A percentile compares a stretch with the other conserved stretches of the same genome.
phyloP scores from a whole-genome alignment of 768 basidiomycete species.

The Leccinum boreale region DNA sequence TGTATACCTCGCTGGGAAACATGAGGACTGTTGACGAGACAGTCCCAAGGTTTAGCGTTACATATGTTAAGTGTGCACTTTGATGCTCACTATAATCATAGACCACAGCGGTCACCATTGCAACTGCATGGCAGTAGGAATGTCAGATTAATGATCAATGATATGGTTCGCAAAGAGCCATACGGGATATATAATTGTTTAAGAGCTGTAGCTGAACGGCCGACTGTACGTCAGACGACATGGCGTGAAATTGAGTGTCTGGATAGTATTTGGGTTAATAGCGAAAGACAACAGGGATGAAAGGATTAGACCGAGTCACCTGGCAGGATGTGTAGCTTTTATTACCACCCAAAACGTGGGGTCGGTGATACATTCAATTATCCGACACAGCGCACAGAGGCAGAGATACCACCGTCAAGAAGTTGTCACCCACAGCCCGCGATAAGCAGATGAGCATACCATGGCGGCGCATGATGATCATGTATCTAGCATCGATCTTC shows the following conservation, averaged over 20 bases:
- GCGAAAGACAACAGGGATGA: background rate
- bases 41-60: background rate
- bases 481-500: no score
- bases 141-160: background rate
- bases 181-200: background rate
- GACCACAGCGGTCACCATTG: background rate
- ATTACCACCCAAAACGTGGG: no score
- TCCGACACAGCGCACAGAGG: background rate
- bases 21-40: background rate
- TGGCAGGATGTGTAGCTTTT: no score
- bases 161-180: background rate
- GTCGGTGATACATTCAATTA: no score
- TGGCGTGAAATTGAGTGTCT: background rate
- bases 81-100: background rate
- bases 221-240: background rate
- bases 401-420: background rate
- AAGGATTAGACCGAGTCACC: no score
- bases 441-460: no score
- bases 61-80: background rate
- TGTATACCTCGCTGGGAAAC: background rate
- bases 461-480: no score
- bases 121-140: background rate
- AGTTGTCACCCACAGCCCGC: background rate
- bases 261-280: background rate
- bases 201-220: background rate